These are phyloP conservation scores for Nicotiana paniculata DNA, from an alignment of 257 asterid genomes.

Conservation along the genomic window DNA sequence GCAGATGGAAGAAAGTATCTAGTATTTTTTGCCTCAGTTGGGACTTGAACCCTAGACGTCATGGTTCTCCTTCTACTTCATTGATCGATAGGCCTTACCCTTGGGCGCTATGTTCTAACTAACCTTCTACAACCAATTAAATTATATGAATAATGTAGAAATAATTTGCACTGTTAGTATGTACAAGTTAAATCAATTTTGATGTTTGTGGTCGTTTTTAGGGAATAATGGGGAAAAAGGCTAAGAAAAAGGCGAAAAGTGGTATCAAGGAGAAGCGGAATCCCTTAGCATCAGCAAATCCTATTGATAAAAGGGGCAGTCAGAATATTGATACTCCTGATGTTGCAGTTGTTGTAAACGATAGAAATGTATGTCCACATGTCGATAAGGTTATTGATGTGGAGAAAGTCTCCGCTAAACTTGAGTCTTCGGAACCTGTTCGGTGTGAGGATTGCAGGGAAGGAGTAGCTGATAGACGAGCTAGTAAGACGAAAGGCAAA, in stretches of 20 bases:
- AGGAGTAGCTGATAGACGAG: slow-evolving; percentile 41
- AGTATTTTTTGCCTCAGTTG: too few relatives aligned
- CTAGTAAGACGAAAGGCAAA: slow-evolving; percentile 47
- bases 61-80: too few relatives aligned
- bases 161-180: background rate
- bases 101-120: background rate
- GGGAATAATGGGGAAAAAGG: slow-evolving; percentile 72
- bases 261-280: slow-evolving; percentile 51
- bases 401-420: slow-evolving; percentile 47
- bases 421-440: slow-evolving; percentile 31
- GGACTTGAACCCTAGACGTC: too few relatives aligned
- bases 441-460: slow-evolving; percentile 74
- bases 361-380: slow-evolving; percentile 54
- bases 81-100: too few relatives aligned
- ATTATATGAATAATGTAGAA: background rate
- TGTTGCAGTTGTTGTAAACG: slow-evolving; percentile 28
- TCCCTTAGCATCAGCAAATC: slow-evolving; percentile 22
- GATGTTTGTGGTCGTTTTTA: background rate
- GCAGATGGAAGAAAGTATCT: too few relatives aligned
- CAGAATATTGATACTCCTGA: slow-evolving; percentile 27
- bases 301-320: slow-evolving; percentile 17
- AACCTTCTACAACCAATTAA: background rate
- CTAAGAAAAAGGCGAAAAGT: slow-evolving; percentile 60
- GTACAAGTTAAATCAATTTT: background rate
- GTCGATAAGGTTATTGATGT: slow-evolving; percentile 46